Evolutionary conservation across 805 yeast species (phyloP).

Genomic region (Candida vartiovaarae): DNA sequence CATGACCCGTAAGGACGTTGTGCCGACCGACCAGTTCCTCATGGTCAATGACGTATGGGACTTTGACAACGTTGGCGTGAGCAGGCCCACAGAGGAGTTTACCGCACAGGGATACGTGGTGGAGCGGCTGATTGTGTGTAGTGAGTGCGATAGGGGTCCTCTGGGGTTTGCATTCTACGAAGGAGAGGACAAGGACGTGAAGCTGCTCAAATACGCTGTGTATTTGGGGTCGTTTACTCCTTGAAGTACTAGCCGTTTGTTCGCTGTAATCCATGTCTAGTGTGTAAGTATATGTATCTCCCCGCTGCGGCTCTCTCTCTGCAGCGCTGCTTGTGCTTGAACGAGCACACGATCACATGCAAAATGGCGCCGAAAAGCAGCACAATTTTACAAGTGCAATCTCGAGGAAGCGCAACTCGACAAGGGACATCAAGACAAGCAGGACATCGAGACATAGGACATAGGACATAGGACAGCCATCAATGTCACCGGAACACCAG

Average conservation of each 20-base stretch:
- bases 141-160: slow-evolving; percentile 77
- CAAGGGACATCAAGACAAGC: no score
- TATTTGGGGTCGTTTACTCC: slow-evolving; percentile 35
- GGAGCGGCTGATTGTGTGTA: slow-evolving; percentile 54
- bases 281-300: no score
- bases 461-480: neutral
- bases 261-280: slow-evolving; percentile 14
- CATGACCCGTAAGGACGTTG: slow-evolving; percentile 1
- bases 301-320: no score
- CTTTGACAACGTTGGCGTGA: slow-evolving; percentile 74
- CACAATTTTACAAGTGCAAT: no score
- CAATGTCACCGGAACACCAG: neutral
- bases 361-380: neutral
- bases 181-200: slow-evolving; percentile 24
- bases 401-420: no score
- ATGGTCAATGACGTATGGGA: slow-evolving; percentile 61
- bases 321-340: slow-evolving; percentile 13
- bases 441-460: no score
- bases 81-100: slow-evolving; percentile 26
- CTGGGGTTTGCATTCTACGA: slow-evolving; percentile 54
- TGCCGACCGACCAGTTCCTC: slow-evolving; percentile 27
- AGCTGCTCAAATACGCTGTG: slow-evolving; percentile 36
- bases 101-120: slow-evolving; percentile 26
- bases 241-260: no score
- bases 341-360: neutral